Base-by-base conservation (phyloP, 139 green algal genomes). In the Chlorella vulgaris region DNA sequence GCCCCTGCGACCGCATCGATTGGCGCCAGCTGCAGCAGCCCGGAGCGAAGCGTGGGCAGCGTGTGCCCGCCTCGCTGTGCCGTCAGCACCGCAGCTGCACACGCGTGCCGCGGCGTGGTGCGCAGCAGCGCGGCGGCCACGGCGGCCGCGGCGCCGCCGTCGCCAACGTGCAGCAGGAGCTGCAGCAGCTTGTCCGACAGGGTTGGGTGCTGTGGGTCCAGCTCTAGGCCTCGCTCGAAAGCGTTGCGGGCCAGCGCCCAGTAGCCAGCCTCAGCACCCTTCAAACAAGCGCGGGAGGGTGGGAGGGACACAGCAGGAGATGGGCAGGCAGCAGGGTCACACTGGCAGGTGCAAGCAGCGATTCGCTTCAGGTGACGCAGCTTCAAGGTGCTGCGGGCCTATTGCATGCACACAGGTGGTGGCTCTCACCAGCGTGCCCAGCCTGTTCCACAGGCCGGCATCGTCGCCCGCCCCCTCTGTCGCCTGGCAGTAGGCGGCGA, bases 171-270 rank as follows among this genome's bases (percentile, higher is more conserved):
- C 5, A 63, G 28, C 65, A 86, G 43, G 50, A 86, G 47, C 29
- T 79, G 31, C 18, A 83, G 74, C 38, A 86, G 76, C 60, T 86
- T 86, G 60, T 66, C 80, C 40, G 50, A n/a, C 47, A 82, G 39
- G 22, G 82, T 74, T 19, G 74, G 66, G 76, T 86, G 82, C 13
- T 60, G 35, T 8, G 77, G 77, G 24, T 86, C 82, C 36, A 61
- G 28, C 28, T 65, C 39, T 24, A 86, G 53, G 36, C 61, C 82
- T 1, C 61, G 47, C 76, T 83, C 35, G 36, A 86, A 80, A 39
- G 82, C 74, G 28, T 31, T 63, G 31, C 70, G 70, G 0, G 82
- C 58, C 18, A 38, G 75, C 15, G 75, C 76, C 76, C 76, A 80
- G 35, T 81, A 74, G 21, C 82, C 82, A 2, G 53, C 10, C 47